Evolutionary conservation across 1,284 basidiomycete genomes (phyloP), one percentile per base, ranked within the genome.

Genomic region (Naganishia sp.): DNA sequence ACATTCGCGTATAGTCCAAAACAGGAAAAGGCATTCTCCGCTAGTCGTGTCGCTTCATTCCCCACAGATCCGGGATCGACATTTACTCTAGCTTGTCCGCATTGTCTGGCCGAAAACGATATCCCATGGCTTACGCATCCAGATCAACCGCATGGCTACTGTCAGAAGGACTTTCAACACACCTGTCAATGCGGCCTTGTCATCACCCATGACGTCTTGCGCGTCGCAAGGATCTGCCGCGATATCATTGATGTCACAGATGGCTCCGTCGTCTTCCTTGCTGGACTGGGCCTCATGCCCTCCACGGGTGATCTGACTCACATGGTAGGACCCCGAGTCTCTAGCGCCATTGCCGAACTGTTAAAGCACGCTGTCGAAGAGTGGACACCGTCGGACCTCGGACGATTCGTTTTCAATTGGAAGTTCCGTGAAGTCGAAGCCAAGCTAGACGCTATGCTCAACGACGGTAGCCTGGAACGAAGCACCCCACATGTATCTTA

Each of bases 161-260:
- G 50, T 13, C 60, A 68, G 4, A 57, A 68, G n/a, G 55, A 63
- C 13, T 67, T 72, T 50, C 6, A n/a, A 7, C 3, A 44, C 15
- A 25, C 31, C 1, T 71, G 69, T 52, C 16, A 1, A 13, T 73
- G 72, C 53, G 7, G 13, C 6, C 39, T 64, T 0, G 13, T 18
- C 28, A 42, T 70, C 18, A 70, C 66, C 4, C 71, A 71, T 65
- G 65, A 72, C n/a, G 43, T 43, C 15, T 50, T 73, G 21, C 64
- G 64, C 7, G 61, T 70, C 10, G 48, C 83, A 72, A 82, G 86
- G 71, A 84, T 86, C 0, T 78, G 92, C 53, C 78, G 83, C 63
- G 86, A 90, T 72, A 81, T 94, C 53, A 80, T 88, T 45, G 78
- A 82, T 57, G 88, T 87, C 1, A 79, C 93, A 54, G 83, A 81